These are phyloP conservation scores for Vicia faba DNA, from an alignment of 306 rosid species.

Conservation along the genomic window DNA sequence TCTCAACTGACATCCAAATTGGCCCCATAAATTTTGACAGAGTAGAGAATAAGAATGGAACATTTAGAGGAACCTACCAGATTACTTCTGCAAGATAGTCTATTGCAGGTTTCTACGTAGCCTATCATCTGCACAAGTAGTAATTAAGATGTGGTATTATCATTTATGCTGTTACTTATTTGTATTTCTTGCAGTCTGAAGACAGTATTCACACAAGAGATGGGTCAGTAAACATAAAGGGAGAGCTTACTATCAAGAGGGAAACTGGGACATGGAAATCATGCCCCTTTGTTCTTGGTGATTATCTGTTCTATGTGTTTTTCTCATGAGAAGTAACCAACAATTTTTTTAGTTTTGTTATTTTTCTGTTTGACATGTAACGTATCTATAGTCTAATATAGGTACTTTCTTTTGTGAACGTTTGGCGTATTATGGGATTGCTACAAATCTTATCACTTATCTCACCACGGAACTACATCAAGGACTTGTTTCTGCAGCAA, in stretches of 20 bases:
- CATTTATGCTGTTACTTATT: neutral
- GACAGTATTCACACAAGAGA: slow-evolving; percentile 46
- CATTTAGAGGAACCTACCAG: slow-evolving; percentile 22
- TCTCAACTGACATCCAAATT: neutral
- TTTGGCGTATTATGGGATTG: slow-evolving; percentile 86
- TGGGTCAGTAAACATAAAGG: slow-evolving; percentile 54
- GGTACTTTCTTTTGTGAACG: slow-evolving; percentile 86
- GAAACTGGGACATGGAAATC: slow-evolving; percentile 69
- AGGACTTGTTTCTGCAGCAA: slow-evolving; percentile 77
- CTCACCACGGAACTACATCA: slow-evolving; percentile 71
- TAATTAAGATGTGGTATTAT: neutral
- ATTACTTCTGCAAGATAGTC: slow-evolving; percentile 37
- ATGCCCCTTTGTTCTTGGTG: slow-evolving; percentile 64
- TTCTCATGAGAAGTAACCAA: slow-evolving; percentile 1
- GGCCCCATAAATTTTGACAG: neutral
- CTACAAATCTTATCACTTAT: slow-evolving; percentile 78
- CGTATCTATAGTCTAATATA: slow-evolving; percentile 29
- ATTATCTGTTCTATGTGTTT: slow-evolving; percentile 5
- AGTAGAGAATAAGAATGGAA: slow-evolving; percentile 32
- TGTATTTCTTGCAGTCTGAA: slow-evolving; percentile 42
- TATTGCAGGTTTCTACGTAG: slow-evolving; percentile 44
- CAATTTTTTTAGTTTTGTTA: neutral
- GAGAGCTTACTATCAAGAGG: slow-evolving; percentile 49
- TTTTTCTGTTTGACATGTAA: slow-evolving; percentile 13
- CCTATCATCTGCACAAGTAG: slow-evolving; percentile 2